Percentiles rank a stretch among this genome's conserved stretches.
phyloP scores from a whole-genome alignment of 2,329 filamentous ascomycete genomes.

The Alternaria novae-zelandiae region DNA sequence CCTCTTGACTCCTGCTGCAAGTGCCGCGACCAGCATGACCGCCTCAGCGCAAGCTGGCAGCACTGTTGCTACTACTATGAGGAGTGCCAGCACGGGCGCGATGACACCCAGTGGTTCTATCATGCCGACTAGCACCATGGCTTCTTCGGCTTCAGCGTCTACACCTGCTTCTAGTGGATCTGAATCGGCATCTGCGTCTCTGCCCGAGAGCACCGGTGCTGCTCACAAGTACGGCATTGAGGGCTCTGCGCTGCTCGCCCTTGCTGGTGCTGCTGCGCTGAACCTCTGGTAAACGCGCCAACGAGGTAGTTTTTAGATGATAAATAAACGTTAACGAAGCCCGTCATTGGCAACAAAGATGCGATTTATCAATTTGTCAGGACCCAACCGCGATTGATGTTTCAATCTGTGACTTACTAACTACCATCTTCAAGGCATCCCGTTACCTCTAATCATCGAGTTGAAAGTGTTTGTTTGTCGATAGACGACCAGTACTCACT shows the following conservation, averaged over 20 bases:
- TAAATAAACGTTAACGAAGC: neutral
- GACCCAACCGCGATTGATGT: neutral
- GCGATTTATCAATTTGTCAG: neutral
- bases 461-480: neutral
- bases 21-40: constrained; percentile 4
- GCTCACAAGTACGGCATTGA: constrained; percentile 27
- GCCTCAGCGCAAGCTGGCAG: constrained; percentile 7
- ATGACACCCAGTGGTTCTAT: neutral
- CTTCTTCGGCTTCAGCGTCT: constrained; percentile 2
- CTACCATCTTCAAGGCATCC: neutral
- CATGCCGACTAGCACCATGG: neutral
- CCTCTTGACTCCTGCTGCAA: constrained; percentile 23
- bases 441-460: neutral
- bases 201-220: constrained; percentile 28
- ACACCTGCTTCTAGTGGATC: constrained; percentile 8
- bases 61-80: constrained; percentile 5
- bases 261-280: constrained; percentile 30
- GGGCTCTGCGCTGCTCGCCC: constrained; percentile 24
- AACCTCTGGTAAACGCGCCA: constrained; percentile 19
- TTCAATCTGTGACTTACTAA: neutral
- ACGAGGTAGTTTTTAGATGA: neutral
- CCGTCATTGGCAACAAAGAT: neutral
- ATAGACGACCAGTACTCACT: neutral
- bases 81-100: constrained; percentile 3
- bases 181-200: constrained; percentile 13